These are phyloP conservation scores for Fraxinus floribunda DNA, from an alignment of 305 asterid genomes.

Conservation along the genomic window DNA sequence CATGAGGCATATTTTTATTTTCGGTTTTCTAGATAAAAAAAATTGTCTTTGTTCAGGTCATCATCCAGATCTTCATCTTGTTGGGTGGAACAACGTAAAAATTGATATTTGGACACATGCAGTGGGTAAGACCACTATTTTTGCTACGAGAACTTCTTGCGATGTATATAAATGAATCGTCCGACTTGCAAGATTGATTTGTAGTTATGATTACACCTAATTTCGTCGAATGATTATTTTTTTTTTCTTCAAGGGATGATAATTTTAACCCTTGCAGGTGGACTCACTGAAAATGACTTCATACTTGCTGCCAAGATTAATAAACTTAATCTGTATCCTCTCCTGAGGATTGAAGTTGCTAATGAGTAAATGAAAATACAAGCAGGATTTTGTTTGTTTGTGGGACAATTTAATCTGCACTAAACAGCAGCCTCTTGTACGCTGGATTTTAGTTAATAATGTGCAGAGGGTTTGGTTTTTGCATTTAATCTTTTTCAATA, in stretches of 20 bases:
- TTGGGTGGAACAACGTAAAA: constrained; percentile 84
- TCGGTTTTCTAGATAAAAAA: neutral
- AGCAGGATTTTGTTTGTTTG: neutral
- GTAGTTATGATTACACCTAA: neutral
- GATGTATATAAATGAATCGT: neutral
- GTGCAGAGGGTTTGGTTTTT: neutral
- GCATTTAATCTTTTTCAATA: neutral
- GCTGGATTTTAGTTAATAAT: neutral
- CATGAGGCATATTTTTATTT: neutral
- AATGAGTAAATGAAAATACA: neutral
- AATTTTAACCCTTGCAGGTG: constrained; percentile 32
- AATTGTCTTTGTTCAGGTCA: constrained; percentile 51
- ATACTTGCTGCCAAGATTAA: constrained; percentile 48
- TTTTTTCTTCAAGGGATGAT: neutral
- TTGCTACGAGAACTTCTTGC: neutral
- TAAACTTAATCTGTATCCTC: constrained; percentile 31
- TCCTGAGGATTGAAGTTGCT: constrained; percentile 34
- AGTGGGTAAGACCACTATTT: constrained; percentile 55
- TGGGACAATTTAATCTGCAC: neutral
- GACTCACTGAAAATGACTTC: constrained; percentile 51
- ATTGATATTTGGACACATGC: constrained; percentile 89
- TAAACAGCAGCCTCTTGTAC: neutral
- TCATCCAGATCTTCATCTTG: constrained; percentile 96
- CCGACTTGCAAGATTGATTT: neutral
- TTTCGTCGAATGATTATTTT: neutral